These are phyloP conservation scores for Arabis alpina DNA, from an alignment of 345 rosid genomes.

Conservation along the genomic window DNA sequence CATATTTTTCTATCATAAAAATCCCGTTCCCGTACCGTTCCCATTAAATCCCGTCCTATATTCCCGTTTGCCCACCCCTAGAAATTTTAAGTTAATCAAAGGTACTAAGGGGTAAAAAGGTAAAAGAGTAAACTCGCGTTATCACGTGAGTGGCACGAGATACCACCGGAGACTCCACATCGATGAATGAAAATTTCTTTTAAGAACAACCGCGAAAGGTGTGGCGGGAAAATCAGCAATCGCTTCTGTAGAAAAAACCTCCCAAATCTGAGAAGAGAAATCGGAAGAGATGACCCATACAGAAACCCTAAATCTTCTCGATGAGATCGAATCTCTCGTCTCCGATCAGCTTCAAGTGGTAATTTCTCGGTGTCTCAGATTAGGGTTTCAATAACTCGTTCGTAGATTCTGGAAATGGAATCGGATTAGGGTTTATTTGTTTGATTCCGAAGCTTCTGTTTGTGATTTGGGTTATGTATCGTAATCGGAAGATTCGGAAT, in stretches of 20 bases:
- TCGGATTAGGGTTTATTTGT: neutral
- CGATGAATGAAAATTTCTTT: neutral
- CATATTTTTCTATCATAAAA: too few species aligned
- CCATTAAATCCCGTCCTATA: too few species aligned
- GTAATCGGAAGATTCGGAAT: too few species aligned
- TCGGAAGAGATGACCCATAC: constrained; percentile 46
- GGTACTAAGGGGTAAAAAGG: too few species aligned
- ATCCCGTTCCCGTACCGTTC: too few species aligned
- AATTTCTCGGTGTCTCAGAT: constrained; percentile 13
- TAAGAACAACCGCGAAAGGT: constrained; percentile 3
- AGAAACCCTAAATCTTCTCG: constrained; percentile 74
- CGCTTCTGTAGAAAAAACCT: constrained; percentile 34
- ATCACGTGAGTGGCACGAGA: constrained; percentile 31
- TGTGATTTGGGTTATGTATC: too few species aligned
- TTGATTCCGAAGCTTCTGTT: constrained; percentile 12
- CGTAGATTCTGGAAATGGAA: neutral
- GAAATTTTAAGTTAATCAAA: too few species aligned
- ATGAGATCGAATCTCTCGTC: constrained; percentile 72
- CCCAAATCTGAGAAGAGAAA: constrained; percentile 38
- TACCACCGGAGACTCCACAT: neutral
- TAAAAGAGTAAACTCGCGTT: neutral
- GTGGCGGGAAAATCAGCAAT: constrained; percentile 57
- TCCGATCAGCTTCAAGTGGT: constrained; percentile 88
- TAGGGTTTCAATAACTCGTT: constrained; percentile 30
- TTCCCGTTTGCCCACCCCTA: too few species aligned